phyloP scores from a whole-genome alignment of 1,139 yeast species.

The Entelexis paramagnoliae region DNA sequence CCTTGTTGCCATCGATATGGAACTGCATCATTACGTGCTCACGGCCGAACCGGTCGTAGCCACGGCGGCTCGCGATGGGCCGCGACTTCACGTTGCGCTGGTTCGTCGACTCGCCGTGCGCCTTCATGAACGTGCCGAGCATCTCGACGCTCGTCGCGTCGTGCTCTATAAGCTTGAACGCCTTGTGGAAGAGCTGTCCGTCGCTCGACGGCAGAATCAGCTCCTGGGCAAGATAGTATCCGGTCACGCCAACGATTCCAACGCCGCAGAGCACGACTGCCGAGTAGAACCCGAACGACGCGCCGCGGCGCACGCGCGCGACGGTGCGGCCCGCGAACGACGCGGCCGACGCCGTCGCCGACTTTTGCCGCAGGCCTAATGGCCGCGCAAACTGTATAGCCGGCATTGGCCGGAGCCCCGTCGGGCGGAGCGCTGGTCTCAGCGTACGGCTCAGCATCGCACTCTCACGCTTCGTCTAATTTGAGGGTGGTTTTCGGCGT shows the following conservation, averaged over 20 bases:
- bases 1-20: constrained; percentile 60
- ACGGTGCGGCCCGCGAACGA: constrained; percentile 14
- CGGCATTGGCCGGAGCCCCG: not conserved
- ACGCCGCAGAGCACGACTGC: constrained; percentile 46
- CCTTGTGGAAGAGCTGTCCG: constrained; percentile 78
- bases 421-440: not conserved
- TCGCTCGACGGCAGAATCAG: constrained; percentile 83
- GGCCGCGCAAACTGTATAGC: not conserved
- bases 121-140: constrained; percentile 58
- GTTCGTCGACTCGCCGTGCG: constrained; percentile 62
- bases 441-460: not conserved
- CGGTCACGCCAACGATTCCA: constrained; percentile 53
- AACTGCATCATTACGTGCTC: constrained; percentile 78
- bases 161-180: constrained; percentile 63
- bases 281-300: constrained; percentile 32
- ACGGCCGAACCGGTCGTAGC: constrained; percentile 55
- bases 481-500: not conserved
- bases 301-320: constrained; percentile 17
- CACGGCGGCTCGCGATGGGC: constrained; percentile 51
- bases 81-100: constrained; percentile 83
- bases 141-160: constrained; percentile 51
- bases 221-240: constrained; percentile 68
- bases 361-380: constrained; percentile 1
- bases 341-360: constrained; percentile 9
- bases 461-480: not conserved